Evolutionary conservation across 371 early-diverging fungal genomes (phyloP).

Genomic region (Syncephalastrum monosporum): DNA sequence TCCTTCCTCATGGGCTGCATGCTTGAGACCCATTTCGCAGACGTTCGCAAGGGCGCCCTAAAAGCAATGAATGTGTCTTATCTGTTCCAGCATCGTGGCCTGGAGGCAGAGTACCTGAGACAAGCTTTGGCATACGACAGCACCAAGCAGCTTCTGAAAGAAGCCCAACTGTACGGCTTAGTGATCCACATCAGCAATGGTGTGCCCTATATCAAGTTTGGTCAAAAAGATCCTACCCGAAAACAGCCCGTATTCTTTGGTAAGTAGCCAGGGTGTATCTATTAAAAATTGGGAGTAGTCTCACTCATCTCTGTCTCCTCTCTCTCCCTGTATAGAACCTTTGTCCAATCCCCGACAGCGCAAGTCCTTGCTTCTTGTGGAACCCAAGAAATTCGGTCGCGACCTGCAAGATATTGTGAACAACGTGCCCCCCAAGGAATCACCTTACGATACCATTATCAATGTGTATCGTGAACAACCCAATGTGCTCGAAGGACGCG

Average conservation of each 20-base stretch:
- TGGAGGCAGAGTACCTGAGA: slow-evolving; percentile 27
- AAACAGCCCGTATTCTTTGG: slow-evolving; percentile 30
- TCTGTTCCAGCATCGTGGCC: slow-evolving; percentile 47
- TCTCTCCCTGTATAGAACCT: slow-evolving; percentile 26
- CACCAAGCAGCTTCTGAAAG: slow-evolving; percentile 26
- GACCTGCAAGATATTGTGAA: slow-evolving; percentile 28
- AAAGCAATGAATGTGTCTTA: slow-evolving; percentile 72
- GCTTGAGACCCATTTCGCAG: slow-evolving; percentile 69
- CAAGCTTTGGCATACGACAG: slow-evolving; percentile 35
- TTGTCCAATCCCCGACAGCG: slow-evolving; percentile 32
- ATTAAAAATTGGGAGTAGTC: neutral
- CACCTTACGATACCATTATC: no score
- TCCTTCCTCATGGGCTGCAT: slow-evolving; percentile 78
- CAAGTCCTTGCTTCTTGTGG: slow-evolving; percentile 28
- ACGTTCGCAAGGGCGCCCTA: slow-evolving; percentile 73
- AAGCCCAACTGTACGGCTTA: slow-evolving; percentile 35
- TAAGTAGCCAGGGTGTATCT: slow-evolving; percentile 6
- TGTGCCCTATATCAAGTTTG: slow-evolving; percentile 28
- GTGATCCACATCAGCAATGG: slow-evolving; percentile 17
- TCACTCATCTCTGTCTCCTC: neutral
- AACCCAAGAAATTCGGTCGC: slow-evolving; percentile 33
- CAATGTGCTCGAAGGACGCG: no score
- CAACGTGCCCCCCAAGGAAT: neutral
- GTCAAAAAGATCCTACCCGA: slow-evolving; percentile 23
- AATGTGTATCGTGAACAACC: no score